Conservation (phyloP, 805 yeast species). For the Ogataea degrootiae region DNA sequence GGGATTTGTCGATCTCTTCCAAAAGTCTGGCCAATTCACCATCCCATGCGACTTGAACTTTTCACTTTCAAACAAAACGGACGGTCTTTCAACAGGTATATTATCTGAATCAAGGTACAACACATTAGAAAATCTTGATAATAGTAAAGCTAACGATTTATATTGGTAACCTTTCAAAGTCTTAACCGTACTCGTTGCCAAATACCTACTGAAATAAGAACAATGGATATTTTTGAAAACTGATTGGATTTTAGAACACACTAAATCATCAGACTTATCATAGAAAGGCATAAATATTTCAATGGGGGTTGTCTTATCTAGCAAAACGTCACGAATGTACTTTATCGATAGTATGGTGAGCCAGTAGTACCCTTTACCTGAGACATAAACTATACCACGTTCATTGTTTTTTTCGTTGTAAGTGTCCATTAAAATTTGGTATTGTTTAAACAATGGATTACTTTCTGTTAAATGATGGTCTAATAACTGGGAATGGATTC, state of each 20-base stretch:
- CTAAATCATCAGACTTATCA: constrained; percentile 36
- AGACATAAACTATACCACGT: constrained; percentile 28
- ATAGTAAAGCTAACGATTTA: constrained; percentile 44
- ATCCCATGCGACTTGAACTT: constrained; percentile 41
- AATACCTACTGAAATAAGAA: constrained; percentile 35
- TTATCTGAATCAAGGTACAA: constrained; percentile 48
- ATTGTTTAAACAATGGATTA: constrained; percentile 12
- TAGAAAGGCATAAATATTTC: constrained; percentile 44
- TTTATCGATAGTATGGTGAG: constrained; percentile 28
- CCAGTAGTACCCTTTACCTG: constrained; percentile 28
- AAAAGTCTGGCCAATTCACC: constrained; percentile 62
- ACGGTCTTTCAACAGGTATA: constrained; percentile 35
- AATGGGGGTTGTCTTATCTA: constrained; percentile 34
- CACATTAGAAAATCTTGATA: constrained; percentile 41
- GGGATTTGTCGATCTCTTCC: constrained; percentile 63
- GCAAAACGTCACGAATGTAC: constrained; percentile 23
- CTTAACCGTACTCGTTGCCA: constrained; percentile 20
- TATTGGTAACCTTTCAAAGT: constrained; percentile 40
- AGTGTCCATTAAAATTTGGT: constrained; percentile 3
- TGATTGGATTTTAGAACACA: constrained; percentile 39
- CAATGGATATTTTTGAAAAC: constrained; percentile 36
- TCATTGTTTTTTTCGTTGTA: constrained; percentile 5
- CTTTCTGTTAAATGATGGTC: constrained; percentile 12
- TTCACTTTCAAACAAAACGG: constrained; percentile 40
- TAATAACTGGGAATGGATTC: constrained; percentile 18